phyloP scores from a whole-genome alignment of 345 rosid genomes.

The Brassica nigra region DNA sequence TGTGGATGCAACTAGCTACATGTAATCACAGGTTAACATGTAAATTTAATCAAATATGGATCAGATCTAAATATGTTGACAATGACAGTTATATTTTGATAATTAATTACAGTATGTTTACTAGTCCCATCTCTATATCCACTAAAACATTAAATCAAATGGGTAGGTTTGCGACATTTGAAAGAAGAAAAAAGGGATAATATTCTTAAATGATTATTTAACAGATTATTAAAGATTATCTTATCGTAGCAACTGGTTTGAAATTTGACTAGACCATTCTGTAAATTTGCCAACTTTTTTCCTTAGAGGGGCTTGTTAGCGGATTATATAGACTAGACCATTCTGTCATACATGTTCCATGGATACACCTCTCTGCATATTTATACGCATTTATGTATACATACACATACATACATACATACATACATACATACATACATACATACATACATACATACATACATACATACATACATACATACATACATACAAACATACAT shows the following conservation, averaged over 20 bases:
- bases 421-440: too few species aligned
- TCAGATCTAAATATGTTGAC: slow-evolving; percentile 32
- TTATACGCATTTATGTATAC: slow-evolving; percentile 15
- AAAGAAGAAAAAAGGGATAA: slow-evolving; percentile 4
- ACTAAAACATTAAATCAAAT: slow-evolving; percentile 15
- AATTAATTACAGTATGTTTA: slow-evolving; percentile 24
- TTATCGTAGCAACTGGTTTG: neutral
- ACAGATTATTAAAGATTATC: neutral
- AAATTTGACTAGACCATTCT: slow-evolving; percentile 2
- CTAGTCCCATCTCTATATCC: slow-evolving; percentile 24
- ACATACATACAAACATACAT: neutral
- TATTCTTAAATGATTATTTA: slow-evolving; percentile 29
- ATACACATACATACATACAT: neutral
- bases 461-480: too few species aligned
- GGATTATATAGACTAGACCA: slow-evolving; percentile 30
- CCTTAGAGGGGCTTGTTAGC: neutral
- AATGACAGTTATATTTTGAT: slow-evolving; percentile 15
- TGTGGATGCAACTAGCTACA: too few species aligned
- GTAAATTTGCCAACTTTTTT: slow-evolving; percentile 27
- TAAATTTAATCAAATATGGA: slow-evolving; percentile 4
- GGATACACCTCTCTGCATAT: slow-evolving; percentile 19
- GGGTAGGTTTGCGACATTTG: slow-evolving; percentile 22
- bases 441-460: too few species aligned
- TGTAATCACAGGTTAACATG: too few species aligned
- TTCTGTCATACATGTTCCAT: slow-evolving; percentile 38